phyloP scores from a whole-genome alignment of 495 filamentous ascomycete genomes.

The Penicillium silybi region DNA sequence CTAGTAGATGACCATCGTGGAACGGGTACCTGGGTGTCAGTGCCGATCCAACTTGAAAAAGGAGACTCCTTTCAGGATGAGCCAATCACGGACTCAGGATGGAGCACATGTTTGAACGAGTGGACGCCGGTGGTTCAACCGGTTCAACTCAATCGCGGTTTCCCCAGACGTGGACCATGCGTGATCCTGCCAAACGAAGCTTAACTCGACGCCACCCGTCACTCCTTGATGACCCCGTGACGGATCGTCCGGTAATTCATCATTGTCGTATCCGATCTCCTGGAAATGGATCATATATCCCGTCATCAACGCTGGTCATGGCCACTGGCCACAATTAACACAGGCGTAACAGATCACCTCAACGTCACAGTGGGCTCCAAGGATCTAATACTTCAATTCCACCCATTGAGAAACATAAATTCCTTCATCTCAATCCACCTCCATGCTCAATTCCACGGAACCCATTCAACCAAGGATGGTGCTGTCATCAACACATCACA shows the following conservation, averaged over 20 bases:
- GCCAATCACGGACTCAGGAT: not conserved
- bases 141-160: not conserved
- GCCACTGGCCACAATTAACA: no score
- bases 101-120: not conserved
- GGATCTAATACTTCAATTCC: not conserved
- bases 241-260: no score
- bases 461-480: not conserved
- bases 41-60: not conserved
- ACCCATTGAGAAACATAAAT: no score
- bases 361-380: not conserved
- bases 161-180: not conserved
- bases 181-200: not conserved
- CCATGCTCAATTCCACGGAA: not conserved
- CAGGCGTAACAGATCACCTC: not conserved
- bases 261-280: no score
- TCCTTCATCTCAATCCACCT: not conserved
- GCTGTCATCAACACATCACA: conserved; percentile 12
- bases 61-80: not conserved
- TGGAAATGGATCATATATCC: no score
- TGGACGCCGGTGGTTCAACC: not conserved
- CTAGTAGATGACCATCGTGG: not conserved
- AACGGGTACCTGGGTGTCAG: not conserved
- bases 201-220: not conserved
- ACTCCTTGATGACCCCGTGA: no score
- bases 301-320: no score